These are phyloP conservation scores for Cyberlindnera sargentensis DNA, from an alignment of 805 yeast genomes.

Conservation along the genomic window DNA sequence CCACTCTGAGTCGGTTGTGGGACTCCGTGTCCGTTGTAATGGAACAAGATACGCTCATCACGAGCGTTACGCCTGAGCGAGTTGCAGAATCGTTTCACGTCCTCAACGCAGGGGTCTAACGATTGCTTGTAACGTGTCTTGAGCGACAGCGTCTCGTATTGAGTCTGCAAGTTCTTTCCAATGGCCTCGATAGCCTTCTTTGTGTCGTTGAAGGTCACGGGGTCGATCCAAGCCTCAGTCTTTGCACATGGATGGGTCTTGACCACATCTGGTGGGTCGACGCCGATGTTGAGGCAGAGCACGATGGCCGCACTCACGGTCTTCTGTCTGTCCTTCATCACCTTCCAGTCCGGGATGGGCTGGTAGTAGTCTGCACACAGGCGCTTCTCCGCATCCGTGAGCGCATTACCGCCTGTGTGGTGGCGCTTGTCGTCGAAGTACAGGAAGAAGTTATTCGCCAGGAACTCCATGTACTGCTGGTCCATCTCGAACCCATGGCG, in stretches of 20 bases:
- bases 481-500: slow-evolving; percentile 68
- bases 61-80: slow-evolving; percentile 84
- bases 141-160: slow-evolving; percentile 82
- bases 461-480: slow-evolving; percentile 45
- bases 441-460: slow-evolving; percentile 65
- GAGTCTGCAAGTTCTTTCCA: slow-evolving; percentile 80
- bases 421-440: slow-evolving; percentile 92
- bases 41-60: slow-evolving; percentile 88
- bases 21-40: slow-evolving; percentile 97
- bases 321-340: slow-evolving; percentile 81
- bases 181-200: slow-evolving; percentile 88
- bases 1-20: slow-evolving; percentile 96
- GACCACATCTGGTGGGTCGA: slow-evolving; percentile 94
- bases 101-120: slow-evolving; percentile 93
- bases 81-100: slow-evolving; percentile 84
- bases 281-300: slow-evolving; percentile 85
- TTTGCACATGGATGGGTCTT: slow-evolving; percentile 92
- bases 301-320: slow-evolving; percentile 92
- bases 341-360: slow-evolving; percentile 84
- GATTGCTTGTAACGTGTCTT: slow-evolving; percentile 87
- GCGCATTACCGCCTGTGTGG: slow-evolving; percentile 81
- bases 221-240: slow-evolving; percentile 91
- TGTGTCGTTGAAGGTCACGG: slow-evolving; percentile 70
- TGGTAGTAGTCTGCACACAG: slow-evolving; percentile 47
- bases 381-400: slow-evolving; percentile 44